Base-by-base conservation (phyloP, 176 grass and related monocot genomes). In the Zizania latifolia region DNA sequence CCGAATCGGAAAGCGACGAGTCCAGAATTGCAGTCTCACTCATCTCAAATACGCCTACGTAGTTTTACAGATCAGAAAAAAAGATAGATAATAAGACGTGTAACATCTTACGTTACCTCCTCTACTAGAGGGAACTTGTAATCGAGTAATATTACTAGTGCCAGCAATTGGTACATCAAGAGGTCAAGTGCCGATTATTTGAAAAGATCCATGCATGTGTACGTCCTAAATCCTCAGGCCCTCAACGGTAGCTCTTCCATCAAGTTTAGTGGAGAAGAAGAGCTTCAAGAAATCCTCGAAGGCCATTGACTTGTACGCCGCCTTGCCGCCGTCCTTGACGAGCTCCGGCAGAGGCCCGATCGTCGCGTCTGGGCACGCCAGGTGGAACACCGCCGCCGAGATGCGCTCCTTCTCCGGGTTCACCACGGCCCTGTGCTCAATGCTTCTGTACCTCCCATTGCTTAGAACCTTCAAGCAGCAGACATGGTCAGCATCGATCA, bases 381-480 rank as follows among this genome's bases (percentile, higher is more conserved):
- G 68, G 45, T 87, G 79, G 75, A 77, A 72, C 40, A 59, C 29
- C 11, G 62, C 84, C 10, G 74, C 80, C 4, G 78, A 82, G 19
- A 87, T 50, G 33, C 84, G 70, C n/a, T 82, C 62, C 62, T 41
- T 87, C 8, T 28, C 48, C 24, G 71, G 48, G 48, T 71, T 48
- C 63, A 86, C 62, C 11, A 82, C 39, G 23, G 61, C 71, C 51
- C 70, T 33, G 10, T 82, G 62, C 77, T 86, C 84, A 13, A 86
- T 61, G 43, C 84, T 86, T 23, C 38, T 70, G 40, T 81, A 86
- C 26, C 34, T 81, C 0, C 84, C 84, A 27, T 86, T 86, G 3
- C 77, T 82, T 24, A 70, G 37, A 10, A 81, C 81, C 84, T 81
- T 15, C 50, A 67, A 7, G 56, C 56, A 58, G 4, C n/a, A n/a